Evolutionary conservation across 2,329 filamentous ascomycete species (phyloP), one percentile per base, ranked within the genome.

Genomic region (Neodidymelliopsis sp.): DNA sequence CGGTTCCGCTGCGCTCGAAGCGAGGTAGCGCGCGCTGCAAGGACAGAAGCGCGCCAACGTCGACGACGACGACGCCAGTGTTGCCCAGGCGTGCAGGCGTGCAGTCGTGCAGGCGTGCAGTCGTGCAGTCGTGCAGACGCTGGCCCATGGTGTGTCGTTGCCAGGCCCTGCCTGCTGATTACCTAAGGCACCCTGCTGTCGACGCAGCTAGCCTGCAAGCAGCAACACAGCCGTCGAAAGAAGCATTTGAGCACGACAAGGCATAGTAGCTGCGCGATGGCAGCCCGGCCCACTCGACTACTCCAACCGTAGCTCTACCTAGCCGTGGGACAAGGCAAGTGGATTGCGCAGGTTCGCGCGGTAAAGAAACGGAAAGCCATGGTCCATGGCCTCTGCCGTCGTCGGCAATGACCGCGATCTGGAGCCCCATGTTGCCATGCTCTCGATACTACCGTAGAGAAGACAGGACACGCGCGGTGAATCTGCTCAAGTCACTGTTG

Each of bases 1-100:
- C 6, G n/a, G 2, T 40, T 45, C 47, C 40, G 40, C 35, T 45
- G 47, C 16, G n/a, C 35, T 41, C 35, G 40, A 45, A 40, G 47
- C 47, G 47, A 50, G 29, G 30, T 43, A 42, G 34, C 29, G 45
- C 29, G 45, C 33, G 33, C 30, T 27, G 16, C 19, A 25, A 22
- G 18, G 24, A 27, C 20, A 41, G 25, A 23, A 15, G 20, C 31
- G 45, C 33, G 24, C 25, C 4, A 27, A 27, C 33, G 33, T 47
- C 43, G 27, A 27, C 13, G 16, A 19, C 29, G 25, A 40, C 28
- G 24, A 27, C 24, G 7, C 24, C 24, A 27, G 12, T 27, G n/a
- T n/a, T n/a, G n/a, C n/a, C n/a, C n/a, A n/a, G n/a, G n/a, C n/a
- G n/a, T n/a, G n/a, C n/a, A n/a, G n/a, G n/a, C n/a, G n/a, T n/a